A percentile compares a stretch with the other conserved stretches of the same genome.
phyloP scores from a whole-genome alignment of 352 stramenopile species.

The Globisporangium carolinianum region DNA sequence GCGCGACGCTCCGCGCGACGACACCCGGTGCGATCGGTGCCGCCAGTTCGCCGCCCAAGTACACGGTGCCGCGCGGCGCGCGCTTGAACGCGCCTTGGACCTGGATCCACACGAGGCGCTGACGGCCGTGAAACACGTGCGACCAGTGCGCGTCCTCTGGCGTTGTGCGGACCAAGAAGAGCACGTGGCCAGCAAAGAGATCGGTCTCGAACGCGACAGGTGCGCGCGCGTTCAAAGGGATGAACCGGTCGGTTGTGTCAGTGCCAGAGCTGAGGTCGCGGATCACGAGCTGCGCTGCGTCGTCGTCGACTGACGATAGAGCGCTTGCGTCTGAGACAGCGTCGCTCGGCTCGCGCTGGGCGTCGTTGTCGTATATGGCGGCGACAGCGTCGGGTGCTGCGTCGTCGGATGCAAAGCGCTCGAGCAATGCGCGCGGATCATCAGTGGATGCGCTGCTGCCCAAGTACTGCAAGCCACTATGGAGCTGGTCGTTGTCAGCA shows the following conservation, averaged over 20 bases:
- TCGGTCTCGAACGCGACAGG: slow-evolving; percentile 83
- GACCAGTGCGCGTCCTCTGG: slow-evolving; percentile 47
- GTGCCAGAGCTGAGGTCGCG: slow-evolving; percentile 29
- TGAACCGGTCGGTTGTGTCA: neutral
- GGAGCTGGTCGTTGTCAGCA: neutral
- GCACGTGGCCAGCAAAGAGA: slow-evolving; percentile 68
- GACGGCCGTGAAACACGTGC: slow-evolving; percentile 50
- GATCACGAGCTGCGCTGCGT: slow-evolving; percentile 22
- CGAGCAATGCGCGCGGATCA: slow-evolving; percentile 8
- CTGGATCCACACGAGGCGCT: slow-evolving; percentile 85
- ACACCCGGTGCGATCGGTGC: slow-evolving; percentile 52
- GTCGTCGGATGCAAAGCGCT: slow-evolving; percentile 3
- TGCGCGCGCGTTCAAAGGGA: slow-evolving; percentile 52
- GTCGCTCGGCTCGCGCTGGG: neutral
- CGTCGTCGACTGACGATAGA: slow-evolving; percentile 1
- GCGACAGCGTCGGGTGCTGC: neutral
- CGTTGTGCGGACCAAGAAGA: slow-evolving; percentile 77
- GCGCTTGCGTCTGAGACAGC: neutral
- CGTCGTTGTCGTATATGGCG: neutral
- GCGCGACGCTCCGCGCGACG: slow-evolving; percentile 69
- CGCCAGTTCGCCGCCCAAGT: slow-evolving; percentile 69
- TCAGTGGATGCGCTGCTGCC: neutral
- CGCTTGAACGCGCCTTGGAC: slow-evolving; percentile 82
- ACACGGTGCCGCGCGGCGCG: slow-evolving; percentile 43
- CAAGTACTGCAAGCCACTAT: neutral